A percentile compares a stretch with the other conserved stretches of the same genome.
Conservation (phyloP, 2,329 filamentous ascomycete genomes). For the Scorias spongiosa region DNA sequence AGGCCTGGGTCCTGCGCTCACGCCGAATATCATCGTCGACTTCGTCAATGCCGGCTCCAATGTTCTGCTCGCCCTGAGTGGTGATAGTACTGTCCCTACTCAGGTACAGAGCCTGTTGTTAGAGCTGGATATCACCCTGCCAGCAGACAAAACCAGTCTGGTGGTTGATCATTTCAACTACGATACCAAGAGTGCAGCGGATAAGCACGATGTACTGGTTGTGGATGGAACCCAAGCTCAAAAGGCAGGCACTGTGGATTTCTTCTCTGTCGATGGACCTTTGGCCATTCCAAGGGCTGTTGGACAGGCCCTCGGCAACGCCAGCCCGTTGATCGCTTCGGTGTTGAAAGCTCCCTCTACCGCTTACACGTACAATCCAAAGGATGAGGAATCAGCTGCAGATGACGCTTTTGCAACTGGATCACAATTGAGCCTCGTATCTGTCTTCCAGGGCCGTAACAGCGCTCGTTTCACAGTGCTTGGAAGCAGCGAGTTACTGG, state of each 20-base stretch:
- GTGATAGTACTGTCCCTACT: slow-evolving; percentile 51
- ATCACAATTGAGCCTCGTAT: slow-evolving; percentile 69
- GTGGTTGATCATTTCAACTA: slow-evolving; percentile 96
- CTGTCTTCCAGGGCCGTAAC: slow-evolving; percentile 79
- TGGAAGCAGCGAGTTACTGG: slow-evolving; percentile 72
- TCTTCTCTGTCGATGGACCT: slow-evolving; percentile 55
- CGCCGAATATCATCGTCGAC: slow-evolving; percentile 71
- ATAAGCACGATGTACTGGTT: slow-evolving; percentile 79
- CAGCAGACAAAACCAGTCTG: slow-evolving; percentile 66
- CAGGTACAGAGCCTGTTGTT: slow-evolving; percentile 64
- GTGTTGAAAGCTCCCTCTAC: slow-evolving; percentile 70
- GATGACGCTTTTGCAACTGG: slow-evolving; percentile 80
- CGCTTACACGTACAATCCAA: slow-evolving; percentile 86
- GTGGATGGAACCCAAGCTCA: slow-evolving; percentile 52
- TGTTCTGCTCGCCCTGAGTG: slow-evolving; percentile 71
- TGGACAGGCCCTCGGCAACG: slow-evolving; percentile 66
- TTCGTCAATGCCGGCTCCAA: slow-evolving; percentile 90
- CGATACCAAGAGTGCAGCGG: slow-evolving; percentile 58
- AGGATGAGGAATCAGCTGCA: slow-evolving; percentile 50
- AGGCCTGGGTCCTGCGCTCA: slow-evolving; percentile 78
- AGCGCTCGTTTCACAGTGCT: slow-evolving; percentile 77
- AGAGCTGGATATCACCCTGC: slow-evolving; percentile 81
- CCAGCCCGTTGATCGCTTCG: slow-evolving; percentile 60
- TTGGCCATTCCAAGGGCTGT: slow-evolving; percentile 71
- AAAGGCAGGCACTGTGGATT: slow-evolving; percentile 57